Conservation (phyloP, 108 stramenopile genomes). For the Pseudonitzschia pungens region DNA sequence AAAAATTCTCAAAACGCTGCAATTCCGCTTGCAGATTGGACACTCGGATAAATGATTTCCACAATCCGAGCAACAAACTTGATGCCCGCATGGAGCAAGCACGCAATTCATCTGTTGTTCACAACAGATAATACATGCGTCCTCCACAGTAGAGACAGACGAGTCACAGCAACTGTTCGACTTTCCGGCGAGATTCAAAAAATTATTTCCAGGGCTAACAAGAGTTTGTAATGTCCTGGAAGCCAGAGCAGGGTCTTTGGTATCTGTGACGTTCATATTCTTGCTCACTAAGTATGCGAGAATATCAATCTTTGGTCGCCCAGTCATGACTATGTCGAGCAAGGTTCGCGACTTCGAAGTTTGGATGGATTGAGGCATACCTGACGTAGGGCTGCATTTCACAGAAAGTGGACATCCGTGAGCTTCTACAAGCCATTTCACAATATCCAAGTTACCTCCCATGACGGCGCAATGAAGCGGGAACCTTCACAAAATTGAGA, state of each 20-base stretch:
- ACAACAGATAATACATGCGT: conserved; percentile 68
- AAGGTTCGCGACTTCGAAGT: conserved; percentile 40
- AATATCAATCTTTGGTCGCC: conserved; percentile 50
- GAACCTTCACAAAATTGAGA: conserved; percentile 32
- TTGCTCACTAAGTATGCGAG: conserved; percentile 41
- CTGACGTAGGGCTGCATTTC: conserved; percentile 21
- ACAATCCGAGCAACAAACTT: conserved; percentile 67
- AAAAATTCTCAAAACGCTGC: conserved; percentile 59
- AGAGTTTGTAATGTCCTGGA: conserved; percentile 57
- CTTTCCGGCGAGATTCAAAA: not conserved
- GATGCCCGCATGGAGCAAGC: conserved; percentile 80
- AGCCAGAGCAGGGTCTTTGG: conserved; percentile 47
- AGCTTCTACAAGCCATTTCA: conserved; percentile 77
- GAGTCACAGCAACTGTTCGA: conserved; percentile 16
- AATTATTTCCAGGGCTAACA: conserved; percentile 22
- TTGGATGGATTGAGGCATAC: conserved; percentile 29
- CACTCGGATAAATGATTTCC: conserved; percentile 42
- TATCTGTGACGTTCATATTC: conserved; percentile 23
- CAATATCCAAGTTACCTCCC: conserved; percentile 60
- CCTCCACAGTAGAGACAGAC: conserved; percentile 34
- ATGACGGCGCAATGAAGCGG: conserved; percentile 74
- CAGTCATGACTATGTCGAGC: conserved; percentile 57
- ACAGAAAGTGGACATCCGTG: conserved; percentile 68
- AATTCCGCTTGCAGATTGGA: conserved; percentile 59
- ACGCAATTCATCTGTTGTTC: conserved; percentile 65